Evolutionary conservation across 2,329 filamentous ascomycete genomes (phyloP).

Genomic region (Thielaviopsis musarum): DNA sequence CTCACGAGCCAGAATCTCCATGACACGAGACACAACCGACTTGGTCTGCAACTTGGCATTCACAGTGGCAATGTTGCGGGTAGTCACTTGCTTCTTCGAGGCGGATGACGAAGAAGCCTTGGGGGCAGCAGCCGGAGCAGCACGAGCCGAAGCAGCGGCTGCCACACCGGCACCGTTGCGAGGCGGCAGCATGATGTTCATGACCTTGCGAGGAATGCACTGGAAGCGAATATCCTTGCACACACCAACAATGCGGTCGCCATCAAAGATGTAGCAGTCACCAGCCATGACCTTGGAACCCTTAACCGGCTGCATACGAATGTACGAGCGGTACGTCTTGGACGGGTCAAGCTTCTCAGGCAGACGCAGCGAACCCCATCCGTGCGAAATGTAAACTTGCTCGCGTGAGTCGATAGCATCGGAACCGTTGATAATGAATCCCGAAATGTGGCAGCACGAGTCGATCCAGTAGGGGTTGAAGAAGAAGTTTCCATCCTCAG

Average conservation of each 20-base stretch:
- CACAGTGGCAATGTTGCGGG: conserved; percentile 29
- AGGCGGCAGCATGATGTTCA: conserved; percentile 51
- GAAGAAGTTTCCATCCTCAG: conserved; percentile 34
- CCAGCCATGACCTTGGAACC: conserved; percentile 32
- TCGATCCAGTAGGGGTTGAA: conserved; percentile 44
- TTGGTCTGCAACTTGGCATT: conserved; percentile 32
- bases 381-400: conserved; percentile 42
- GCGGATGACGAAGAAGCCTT: conserved; percentile 20
- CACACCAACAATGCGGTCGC: conserved; percentile 31
- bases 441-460: conserved; percentile 39
- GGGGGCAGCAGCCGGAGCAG: conserved; percentile 19
- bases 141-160: conserved; percentile 20
- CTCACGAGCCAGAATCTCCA: conserved; percentile 39
- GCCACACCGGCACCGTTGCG: conserved; percentile 29
- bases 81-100: conserved; percentile 27
- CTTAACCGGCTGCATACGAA: conserved; percentile 38
- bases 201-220: conserved; percentile 45
- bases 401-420: conserved; percentile 37
- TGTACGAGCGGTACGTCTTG: conserved; percentile 38
- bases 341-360: conserved; percentile 26
- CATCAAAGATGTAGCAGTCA: conserved; percentile 38
- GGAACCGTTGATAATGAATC: conserved; percentile 43
- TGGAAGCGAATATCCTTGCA: conserved; percentile 46
- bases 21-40: conserved; percentile 25
- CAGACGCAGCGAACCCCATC: conserved; percentile 37